Evolutionary conservation across 1,139 yeast genomes (phyloP), one percentile per base, ranked within the genome.

Genomic region (Hemisphaericaspora xylanilytica): DNA sequence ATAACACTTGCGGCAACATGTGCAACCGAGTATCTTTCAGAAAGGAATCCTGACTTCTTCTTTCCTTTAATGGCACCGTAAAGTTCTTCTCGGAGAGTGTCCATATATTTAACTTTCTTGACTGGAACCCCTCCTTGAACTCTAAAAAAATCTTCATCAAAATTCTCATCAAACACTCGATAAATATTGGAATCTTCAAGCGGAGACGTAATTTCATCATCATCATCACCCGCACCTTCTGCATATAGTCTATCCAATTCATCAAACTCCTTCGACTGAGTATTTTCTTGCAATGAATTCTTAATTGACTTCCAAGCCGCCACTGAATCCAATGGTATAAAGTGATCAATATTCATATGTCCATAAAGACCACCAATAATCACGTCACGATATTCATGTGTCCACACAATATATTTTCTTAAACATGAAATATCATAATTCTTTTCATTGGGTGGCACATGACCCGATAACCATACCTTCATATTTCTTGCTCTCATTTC

Each of bases 301-400:
- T 37, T 44, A 36, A 76, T 66, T 2, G 82, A 75, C 42, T 71
- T 68, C 64, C 85, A 81, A 1, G 92, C 86, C 45, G 78, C 75
- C 30, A 73, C 73, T 1, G 88, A 74, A 62, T 86, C 94, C 48
- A 83, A 68, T 0, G 95, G 87, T 35, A 85, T 71, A 54, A 85
- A 86, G 61, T 87, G 95, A 56, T 87, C 95, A 43, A 86, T 65
- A 58, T 87, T 87, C 95, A 87, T 87, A 55, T 87, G 96, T 0
- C 96, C 96, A 56, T 75, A 87, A 22, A 87, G 63, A 10, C 92
- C 89, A 20, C 96, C 95, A 46, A 87, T 70, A 32, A 87, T 82
- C 26, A 87, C 75, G 55, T 87, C 96, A 48, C 95, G 71, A 56
- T 81, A 87, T 53, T 85, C 95, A 51, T 85, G 79, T 30, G 80